Evolutionary conservation across 2,329 filamentous ascomycete species (phyloP), one percentile per base, ranked within the genome.

Genomic region (Fusarium sp.): DNA sequence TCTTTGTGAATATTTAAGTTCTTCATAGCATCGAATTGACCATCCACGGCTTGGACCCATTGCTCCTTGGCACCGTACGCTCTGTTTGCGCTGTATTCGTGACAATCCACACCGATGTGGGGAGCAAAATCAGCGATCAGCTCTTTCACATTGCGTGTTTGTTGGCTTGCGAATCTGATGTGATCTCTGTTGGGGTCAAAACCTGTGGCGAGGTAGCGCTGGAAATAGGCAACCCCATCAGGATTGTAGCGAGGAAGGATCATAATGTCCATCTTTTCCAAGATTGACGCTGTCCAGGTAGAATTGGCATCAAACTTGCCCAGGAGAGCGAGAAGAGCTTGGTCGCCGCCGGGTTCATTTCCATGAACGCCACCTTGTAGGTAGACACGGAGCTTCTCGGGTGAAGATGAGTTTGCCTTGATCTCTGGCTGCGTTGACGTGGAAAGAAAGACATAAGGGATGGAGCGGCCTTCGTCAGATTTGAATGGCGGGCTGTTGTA

Each of bases 111-210:
- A 10, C 66, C 68, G 11, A 76, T 62, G 24, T 76, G 75, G 4
- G 75, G 74, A 15, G 62, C 51, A 50, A 72, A 76, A 0, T 62
- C 62, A 6, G 62, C 46, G 19, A 76, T 56, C 0, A 75, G 43
- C 4, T 69, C 50, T 39, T 76, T 76, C n/a, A 76, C 75, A 5
- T 71, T 57, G 2, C 72, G 71, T 0, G 74, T 72, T 26, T 76
- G 75, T 1, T 73, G 57, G 5, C 68, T 62, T 5, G 70, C 52
- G 15, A 76, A 73, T 17, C 75, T 73, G 9, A 73, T 75, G 28
- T 76, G 74, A 8, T 76, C 75, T 26, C 75, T 62, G 42, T 76
- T 76, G 2, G 75, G 74, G 11, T 76, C 75, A 1, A 75, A 65
- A 7, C 72, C 73, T 3, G 66, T 73, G 2, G 74, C 75, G 0